Evolutionary conservation across 2,329 filamentous ascomycete species (phyloP).

Genomic region (Diaporthe sp.): DNA sequence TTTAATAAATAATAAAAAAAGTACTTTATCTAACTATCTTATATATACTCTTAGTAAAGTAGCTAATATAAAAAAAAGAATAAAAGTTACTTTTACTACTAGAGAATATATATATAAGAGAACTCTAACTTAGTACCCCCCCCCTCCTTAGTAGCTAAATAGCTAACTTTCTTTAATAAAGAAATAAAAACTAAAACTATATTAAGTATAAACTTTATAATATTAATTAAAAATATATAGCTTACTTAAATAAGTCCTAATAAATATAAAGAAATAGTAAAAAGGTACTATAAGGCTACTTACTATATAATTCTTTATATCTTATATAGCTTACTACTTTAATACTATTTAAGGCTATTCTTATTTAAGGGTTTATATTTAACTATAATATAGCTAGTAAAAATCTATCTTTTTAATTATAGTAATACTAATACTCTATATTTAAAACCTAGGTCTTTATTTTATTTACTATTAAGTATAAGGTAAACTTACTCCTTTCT

Average conservation of each 20-base stretch:
- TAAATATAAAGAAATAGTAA: neutral
- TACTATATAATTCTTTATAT: neutral
- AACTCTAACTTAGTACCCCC: too few species aligned
- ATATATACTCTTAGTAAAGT: neutral
- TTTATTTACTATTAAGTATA: neutral
- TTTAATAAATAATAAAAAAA: neutral
- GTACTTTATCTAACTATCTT: neutral
- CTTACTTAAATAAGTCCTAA: neutral
- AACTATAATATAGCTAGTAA: neutral
- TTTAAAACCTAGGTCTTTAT: neutral
- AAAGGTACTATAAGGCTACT: neutral
- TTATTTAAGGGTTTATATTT: neutral
- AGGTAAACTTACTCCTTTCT: neutral
- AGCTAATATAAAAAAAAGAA: neutral
- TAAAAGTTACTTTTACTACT: neutral
- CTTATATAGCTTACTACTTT: neutral
- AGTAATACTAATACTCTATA: neutral
- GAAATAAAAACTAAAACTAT: neutral
- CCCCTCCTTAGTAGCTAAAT: neutral
- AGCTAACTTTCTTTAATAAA: neutral
- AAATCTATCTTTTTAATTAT: neutral
- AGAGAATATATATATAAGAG: neutral
- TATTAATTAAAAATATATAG: neutral
- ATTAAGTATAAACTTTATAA: neutral
- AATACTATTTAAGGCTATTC: neutral